Evolutionary conservation across 1,284 basidiomycete genomes (phyloP).

Genomic region (Ceratobasidium sp.): DNA sequence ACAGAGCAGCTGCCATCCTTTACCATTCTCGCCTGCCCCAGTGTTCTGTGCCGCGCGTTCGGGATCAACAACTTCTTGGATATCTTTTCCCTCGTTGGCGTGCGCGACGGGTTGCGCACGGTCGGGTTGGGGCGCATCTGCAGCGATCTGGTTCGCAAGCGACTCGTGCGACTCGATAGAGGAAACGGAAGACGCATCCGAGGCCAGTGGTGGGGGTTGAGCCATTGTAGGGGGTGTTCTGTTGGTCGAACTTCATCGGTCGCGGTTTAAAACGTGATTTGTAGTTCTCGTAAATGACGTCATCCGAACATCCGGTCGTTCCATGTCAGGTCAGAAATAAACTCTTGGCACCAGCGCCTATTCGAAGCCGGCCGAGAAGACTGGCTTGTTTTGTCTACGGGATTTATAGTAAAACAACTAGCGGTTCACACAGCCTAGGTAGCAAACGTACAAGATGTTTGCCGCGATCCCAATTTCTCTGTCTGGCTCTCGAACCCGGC

Average conservation of each 20-base stretch:
- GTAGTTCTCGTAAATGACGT: conserved; percentile 25
- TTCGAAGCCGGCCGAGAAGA: no score
- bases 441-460: no score
- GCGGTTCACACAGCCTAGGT: no score
- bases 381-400: no score
- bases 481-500: no score
- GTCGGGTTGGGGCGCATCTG: conserved; percentile 40
- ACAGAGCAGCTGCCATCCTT: conserved; percentile 33
- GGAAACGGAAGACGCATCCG: conserved; percentile 7
- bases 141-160: conserved; percentile 35
- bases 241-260: not conserved
- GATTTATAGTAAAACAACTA: no score
- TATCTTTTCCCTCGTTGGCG: conserved; percentile 37
- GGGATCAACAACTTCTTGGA: conserved; percentile 33
- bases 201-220: not conserved
- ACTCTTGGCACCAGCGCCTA: conserved; percentile 26
- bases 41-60: conserved; percentile 37
- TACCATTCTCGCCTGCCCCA: not conserved
- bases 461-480: no score
- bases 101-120: conserved; percentile 36
- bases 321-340: conserved; percentile 14
- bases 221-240: conserved; percentile 12
- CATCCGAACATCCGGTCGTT: conserved; percentile 1
- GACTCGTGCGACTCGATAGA: conserved; percentile 21
- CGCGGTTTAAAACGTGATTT: not conserved